These are phyloP conservation scores for Myrmaecium sp. DNA, from an alignment of 2,329 filamentous ascomycete genomes.

Conservation along the genomic window DNA sequence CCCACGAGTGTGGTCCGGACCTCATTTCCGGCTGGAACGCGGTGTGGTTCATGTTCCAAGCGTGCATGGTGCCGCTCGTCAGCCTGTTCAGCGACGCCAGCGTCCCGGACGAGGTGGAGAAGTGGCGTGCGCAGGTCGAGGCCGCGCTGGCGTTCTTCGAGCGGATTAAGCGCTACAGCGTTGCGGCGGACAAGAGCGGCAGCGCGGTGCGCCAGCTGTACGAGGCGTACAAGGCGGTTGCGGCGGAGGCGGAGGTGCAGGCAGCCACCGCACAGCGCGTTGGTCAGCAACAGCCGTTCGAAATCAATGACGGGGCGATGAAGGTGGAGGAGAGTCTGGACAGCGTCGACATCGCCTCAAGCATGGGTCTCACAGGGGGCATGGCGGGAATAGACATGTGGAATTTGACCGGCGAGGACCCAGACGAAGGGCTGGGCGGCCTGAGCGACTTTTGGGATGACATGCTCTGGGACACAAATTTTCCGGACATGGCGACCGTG, in stretches of 20 bases:
- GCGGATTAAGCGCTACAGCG: constrained; percentile 25
- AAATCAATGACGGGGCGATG: too few species aligned
- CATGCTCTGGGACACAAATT: constrained; percentile 25
- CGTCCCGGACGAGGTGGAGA: constrained; percentile 21
- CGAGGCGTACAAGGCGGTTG: constrained; percentile 18
- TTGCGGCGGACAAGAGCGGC: constrained; percentile 26
- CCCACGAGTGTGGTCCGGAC: constrained; percentile 51
- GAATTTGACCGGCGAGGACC: constrained; percentile 9
- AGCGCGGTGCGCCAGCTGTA: constrained; percentile 26
- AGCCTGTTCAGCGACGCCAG: constrained; percentile 51
- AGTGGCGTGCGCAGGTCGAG: constrained; percentile 25
- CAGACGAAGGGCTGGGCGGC: constrained; percentile 13
- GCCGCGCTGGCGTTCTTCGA: constrained; percentile 26
- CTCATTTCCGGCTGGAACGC: constrained; percentile 70
- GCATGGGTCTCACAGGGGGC: too few species aligned
- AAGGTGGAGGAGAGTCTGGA: too few species aligned
- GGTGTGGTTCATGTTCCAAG: constrained; percentile 69
- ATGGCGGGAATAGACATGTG: constrained; percentile 9
- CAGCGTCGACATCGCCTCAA: too few species aligned
- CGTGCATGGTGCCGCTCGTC: constrained; percentile 61
- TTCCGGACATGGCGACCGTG: constrained; percentile 21
- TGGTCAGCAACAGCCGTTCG: too few species aligned
- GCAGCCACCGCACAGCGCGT: too few species aligned
- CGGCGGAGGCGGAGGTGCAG: constrained; percentile 1
- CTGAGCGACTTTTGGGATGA: constrained; percentile 21